Evolutionary conservation across 106 monocot species (phyloP).

Genomic region (Triglochin maritima): DNA sequence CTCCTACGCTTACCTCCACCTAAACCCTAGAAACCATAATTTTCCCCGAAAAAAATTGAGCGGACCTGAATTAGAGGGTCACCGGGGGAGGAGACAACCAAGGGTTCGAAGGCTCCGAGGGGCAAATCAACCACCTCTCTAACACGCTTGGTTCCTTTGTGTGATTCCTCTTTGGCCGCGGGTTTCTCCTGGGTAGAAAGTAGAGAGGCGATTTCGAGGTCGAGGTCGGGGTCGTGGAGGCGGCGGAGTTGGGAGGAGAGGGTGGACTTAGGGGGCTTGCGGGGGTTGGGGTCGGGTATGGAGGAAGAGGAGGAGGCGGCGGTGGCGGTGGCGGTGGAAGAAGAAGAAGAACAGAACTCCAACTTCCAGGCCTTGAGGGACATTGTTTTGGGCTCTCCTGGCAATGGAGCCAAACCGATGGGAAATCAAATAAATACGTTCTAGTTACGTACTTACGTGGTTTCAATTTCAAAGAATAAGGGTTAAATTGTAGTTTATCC

Average conservation of each 20-base stretch:
- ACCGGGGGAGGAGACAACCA: conserved; percentile 53
- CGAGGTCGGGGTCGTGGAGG: conserved; percentile 3
- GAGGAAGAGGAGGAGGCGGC: neutral
- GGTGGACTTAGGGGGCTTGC: conserved; percentile 78
- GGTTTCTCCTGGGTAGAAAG: neutral
- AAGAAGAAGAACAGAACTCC: conserved; percentile 11
- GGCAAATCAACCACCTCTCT: no score
- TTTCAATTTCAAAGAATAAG: no score
- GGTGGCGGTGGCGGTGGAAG: neutral
- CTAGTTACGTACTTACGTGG: no score
- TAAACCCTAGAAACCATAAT: neutral
- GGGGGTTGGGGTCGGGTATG: neutral
- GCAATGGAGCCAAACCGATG: no score
- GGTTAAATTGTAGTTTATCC: no score
- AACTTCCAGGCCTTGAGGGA: conserved; percentile 11
- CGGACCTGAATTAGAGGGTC: conserved; percentile 42
- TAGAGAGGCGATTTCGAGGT: neutral
- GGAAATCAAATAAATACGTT: no score
- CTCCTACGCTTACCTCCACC: neutral
- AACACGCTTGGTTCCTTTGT: no score
- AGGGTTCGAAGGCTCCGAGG: conserved; percentile 56
- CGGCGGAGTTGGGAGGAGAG: conserved; percentile 76
- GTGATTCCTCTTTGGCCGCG: no score
- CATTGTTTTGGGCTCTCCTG: neutral
- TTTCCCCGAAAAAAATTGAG: neutral